Evolutionary conservation across 2,329 filamentous ascomycete genomes (phyloP), one percentile per base, ranked within the genome.

Genomic region (Plenodomus lindquistii): DNA sequence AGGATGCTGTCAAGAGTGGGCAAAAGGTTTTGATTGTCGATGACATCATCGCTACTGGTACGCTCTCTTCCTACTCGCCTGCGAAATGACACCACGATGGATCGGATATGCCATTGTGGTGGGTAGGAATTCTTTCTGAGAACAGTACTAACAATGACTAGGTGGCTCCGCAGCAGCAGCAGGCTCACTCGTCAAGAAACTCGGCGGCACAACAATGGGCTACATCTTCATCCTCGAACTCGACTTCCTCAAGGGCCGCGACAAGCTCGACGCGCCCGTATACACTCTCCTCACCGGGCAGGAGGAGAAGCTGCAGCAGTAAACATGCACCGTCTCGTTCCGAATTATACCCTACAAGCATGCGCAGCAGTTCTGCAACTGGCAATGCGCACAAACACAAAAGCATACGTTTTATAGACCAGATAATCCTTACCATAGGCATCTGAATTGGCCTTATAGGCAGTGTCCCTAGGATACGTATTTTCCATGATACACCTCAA

Each of bases 11-110:
- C 66, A 86, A 88, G 77, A 81, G 84, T 42, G 92, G 92, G 29
- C 90, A 96, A 78, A 92, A 87, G 73, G 93, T 96, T 48, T 79
- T 99, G 54, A 83, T 99, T 59, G 91, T 99, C 24, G 94, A 99
- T 74, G 94, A 99, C 73, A 96, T 99, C 69, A 97, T 99, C 77
- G 94, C 94, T 48, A 99, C 94, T 58, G 93, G 93, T 96, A 80
- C 73, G 87, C 77, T 34, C 2, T 31, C 4, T 16, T 19, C 20
- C 9, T 16, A 27, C 15, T 40, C 10, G 24, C 2, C 11, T 18
- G 22, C 16, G 15, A 6, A 4, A 16, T 10, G 20, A 34, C 11
- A 6, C 7, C 11, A 8, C 15, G 6, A 4, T 31, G 6, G 27
- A 15, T n/a, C n/a, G n/a, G n/a, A n/a, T n/a, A n/a, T n/a, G n/a